These are phyloP conservation scores for Schoenoplectus tabernaemontani DNA, from an alignment of 202 grass and related monocot genomes.

Conservation along the genomic window DNA sequence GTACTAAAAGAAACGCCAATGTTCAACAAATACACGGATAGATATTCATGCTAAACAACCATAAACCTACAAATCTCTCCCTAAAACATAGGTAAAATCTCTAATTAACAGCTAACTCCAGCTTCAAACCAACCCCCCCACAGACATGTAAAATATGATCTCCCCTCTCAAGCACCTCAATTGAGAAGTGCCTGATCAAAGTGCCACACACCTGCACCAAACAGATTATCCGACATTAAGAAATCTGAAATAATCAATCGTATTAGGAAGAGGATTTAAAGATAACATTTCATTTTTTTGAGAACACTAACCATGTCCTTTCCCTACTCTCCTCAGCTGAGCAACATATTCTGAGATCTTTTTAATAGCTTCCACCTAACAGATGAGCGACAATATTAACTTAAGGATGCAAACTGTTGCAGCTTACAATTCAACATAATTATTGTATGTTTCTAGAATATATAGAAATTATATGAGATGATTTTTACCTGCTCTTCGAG, in stretches of 20 bases:
- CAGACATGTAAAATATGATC: background rate
- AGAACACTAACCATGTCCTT: constrained; percentile 66
- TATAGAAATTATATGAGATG: background rate
- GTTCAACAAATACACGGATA: background rate
- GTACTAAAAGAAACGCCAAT: too few relatives aligned
- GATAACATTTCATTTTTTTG: background rate
- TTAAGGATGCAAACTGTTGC: too few relatives aligned
- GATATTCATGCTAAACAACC: constrained; percentile 5
- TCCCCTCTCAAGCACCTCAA: constrained; percentile 22
- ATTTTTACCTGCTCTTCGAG: constrained; percentile 62
- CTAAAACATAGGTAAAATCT: too few relatives aligned
- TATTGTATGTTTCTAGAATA: background rate
- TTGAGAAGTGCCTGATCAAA: constrained; percentile 71
- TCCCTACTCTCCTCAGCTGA: constrained; percentile 78
- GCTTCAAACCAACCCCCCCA: background rate
- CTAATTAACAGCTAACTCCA: constrained; percentile 3
- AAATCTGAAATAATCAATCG: background rate
- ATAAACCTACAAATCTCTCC: background rate
- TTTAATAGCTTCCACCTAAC: constrained; percentile 82
- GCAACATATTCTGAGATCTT: constrained; percentile 70
- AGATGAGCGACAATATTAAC: background rate
- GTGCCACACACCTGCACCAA: constrained; percentile 69
- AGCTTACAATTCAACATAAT: background rate
- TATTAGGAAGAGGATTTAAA: background rate
- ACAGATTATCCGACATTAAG: constrained; percentile 6